Evolutionary conservation across 805 yeast species (phyloP), one percentile per base, ranked within the genome.

Genomic region (Blastobotrys chiropterorum): DNA sequence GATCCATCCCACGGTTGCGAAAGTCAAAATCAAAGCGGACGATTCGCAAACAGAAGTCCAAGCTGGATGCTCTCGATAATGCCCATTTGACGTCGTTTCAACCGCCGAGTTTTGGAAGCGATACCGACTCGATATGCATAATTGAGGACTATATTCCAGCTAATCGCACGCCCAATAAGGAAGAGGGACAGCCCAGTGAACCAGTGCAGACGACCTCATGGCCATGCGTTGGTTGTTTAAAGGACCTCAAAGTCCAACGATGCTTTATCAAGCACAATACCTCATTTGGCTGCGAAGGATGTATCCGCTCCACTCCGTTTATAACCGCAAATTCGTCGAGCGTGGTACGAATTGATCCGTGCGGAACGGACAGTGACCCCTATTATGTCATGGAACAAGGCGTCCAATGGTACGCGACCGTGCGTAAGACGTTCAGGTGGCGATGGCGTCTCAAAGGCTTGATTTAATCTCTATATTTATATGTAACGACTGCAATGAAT

Each of bases 391-490:
- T 54, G 31, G 54, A 55, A 8, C 26, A 50, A 44, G 39, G 31
- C 30, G 20, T 31, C 2, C 55, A 53, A 31, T 64, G 68, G 68
- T 46, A 56, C 21, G 51, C 54, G n/a, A 40, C 53, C 5, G 19
- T 67, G 13, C 59, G 59, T 43, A 55, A 61, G 49, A 75, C 71
- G 56, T 59, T 78, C 16, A 67, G 79, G 53, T 76, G 80, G 80
- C 67, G 80, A 58, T 78, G 82, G 81, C 63, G 80, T 50, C 56
- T 73, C 8, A 68, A 65, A 47, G 81, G 81, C 1, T 59, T 78
- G 11, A 41, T 77, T 13, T 78, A 76, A 14, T 39, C 30, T 22
- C 34, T 46, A 19, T 30, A 8, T 26, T 14, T 41, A 20, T 8
- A 26, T 26, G 34, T 26, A 26, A 26, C 11, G 34, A 26, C 34